Base-by-base conservation (phyloP, 345 rosid species). In the Eucalyptus tenuipes region DNA sequence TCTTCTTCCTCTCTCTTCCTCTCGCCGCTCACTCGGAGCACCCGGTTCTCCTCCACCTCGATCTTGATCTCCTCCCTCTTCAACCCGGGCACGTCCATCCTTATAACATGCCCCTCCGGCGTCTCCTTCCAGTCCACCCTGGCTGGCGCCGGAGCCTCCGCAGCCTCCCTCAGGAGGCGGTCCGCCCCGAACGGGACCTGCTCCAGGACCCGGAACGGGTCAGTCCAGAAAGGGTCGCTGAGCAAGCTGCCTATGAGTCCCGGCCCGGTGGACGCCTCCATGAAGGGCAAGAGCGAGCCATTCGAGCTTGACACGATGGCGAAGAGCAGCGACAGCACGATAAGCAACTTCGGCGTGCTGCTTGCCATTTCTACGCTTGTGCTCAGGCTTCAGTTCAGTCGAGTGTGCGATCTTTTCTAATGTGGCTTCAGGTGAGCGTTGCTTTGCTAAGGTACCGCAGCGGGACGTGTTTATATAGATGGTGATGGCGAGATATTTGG, bases 91-190 rank as follows among this genome's bases (percentile, higher is more conserved):
- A 97, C 94, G 49, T 97, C 98, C 17, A 97, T 89, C 93, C 52
- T 91, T 22, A 97, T 94, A 45, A 91, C 88, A 53, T 97, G 98
- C 37, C 94, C 92, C n/a, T 94, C 94, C 5, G 94, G 92, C 5
- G 98, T 97, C 89, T 97, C 99, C 87, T 96, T 96, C 99, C 99
- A 95, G 93, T 97, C 98, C 13, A 95, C 99, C 87, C 94, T 93
- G 0, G 95, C 94, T 1, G 94, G 95, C 5, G 94, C 91, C 9
- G 91, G 89, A 18, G 91, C 92, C 91, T 91, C n/a, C 31, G 85
- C 89, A 44, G 92, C 93, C 16, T 93, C 97, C 45, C 92, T 92
- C 29, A 75, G 47, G 27, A 75, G 29, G 47, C 5, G 47, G 55
- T 95, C 95, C 0, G 93, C 79, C 37, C 91, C 95, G 13, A 94